A percentile compares a stretch with the other conserved stretches of the same genome.
Evolutionary conservation across 352 stramenopile genomes (phyloP).

Genomic region (Pythium insidiosum): DNA sequence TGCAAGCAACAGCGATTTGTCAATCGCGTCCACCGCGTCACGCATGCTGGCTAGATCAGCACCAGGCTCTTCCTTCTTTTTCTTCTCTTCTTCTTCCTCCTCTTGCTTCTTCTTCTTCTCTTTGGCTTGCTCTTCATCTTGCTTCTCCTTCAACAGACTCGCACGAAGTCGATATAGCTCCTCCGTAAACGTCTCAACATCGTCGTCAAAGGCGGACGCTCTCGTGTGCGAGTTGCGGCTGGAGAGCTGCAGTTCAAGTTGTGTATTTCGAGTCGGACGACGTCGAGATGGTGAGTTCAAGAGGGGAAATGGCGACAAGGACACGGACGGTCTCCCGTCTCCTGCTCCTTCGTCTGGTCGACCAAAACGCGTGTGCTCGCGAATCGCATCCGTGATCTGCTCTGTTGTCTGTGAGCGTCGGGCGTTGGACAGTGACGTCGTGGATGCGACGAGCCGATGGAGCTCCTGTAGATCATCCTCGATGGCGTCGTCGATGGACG

Average conservation of each 20-base stretch:
- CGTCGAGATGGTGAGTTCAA: not conserved
- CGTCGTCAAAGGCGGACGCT: too few species aligned
- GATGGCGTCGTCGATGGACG: slow-evolving; percentile 20
- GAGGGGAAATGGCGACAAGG: not conserved
- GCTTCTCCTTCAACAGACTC: slow-evolving; percentile 1
- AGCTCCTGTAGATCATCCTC: slow-evolving; percentile 33
- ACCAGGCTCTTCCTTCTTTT: slow-evolving; percentile 2
- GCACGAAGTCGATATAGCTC: slow-evolving; percentile 26
- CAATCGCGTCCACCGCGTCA: slow-evolving; percentile 21
- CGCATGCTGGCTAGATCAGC: slow-evolving; percentile 2
- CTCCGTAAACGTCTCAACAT: slow-evolving; percentile 39
- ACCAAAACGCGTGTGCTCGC: slow-evolving; percentile 28
- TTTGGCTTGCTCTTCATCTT: too few species aligned
- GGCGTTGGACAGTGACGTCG: not conserved
- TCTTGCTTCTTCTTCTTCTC: slow-evolving; percentile 3
- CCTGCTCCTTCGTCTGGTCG: not conserved
- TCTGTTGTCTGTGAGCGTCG: slow-evolving; percentile 19
- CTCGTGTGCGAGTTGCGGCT: too few species aligned
- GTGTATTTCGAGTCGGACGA: not conserved
- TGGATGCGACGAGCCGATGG: slow-evolving; percentile 24
- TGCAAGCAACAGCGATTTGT: slow-evolving; percentile 31
- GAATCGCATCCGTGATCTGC: slow-evolving; percentile 19
- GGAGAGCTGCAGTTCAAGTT: too few species aligned
- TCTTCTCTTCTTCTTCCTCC: slow-evolving; percentile 4
- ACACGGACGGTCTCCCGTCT: not conserved